Evolutionary conservation across 106 monocot species (phyloP).

Genomic region (Cymbidium sinense): DNA sequence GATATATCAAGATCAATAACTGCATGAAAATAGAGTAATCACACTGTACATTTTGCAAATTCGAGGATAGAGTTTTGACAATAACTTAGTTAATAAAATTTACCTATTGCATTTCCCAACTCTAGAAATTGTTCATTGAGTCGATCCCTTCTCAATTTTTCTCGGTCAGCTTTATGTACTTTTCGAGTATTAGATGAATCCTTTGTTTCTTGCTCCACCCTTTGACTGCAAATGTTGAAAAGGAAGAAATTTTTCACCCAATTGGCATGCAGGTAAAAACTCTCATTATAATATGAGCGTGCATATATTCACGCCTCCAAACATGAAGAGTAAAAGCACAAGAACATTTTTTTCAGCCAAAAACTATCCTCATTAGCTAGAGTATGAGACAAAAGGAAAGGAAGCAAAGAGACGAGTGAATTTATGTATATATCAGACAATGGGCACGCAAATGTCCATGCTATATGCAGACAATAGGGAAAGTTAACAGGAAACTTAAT

Average conservation of each 20-base stretch:
- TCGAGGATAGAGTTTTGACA: neutral
- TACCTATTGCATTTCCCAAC: slow-evolving; percentile 79
- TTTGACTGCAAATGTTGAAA: slow-evolving; percentile 33
- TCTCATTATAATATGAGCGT: neutral
- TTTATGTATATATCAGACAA: neutral
- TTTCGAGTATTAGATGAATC: slow-evolving; percentile 42
- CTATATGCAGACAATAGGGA: neutral
- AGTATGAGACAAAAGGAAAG: neutral
- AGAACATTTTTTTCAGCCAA: neutral
- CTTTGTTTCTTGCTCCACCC: slow-evolving; percentile 27
- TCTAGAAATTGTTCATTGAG: slow-evolving; percentile 88
- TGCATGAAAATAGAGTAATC: neutral
- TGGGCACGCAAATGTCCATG: neutral
- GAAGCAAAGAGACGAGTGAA: neutral
- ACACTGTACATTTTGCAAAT: neutral
- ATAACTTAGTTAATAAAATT: neutral
- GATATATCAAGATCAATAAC: neutral
- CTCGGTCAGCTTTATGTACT: slow-evolving; percentile 92
- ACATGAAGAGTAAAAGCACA: neutral
- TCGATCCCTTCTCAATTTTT: slow-evolving; percentile 88
- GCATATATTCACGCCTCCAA: neutral
- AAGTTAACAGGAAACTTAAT: neutral
- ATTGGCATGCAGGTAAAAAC: neutral
- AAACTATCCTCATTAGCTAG: neutral
- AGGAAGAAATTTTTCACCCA: neutral